Conservation (phyloP, 768 basidiomycete species). For the Guyanaporus albipodus region DNA sequence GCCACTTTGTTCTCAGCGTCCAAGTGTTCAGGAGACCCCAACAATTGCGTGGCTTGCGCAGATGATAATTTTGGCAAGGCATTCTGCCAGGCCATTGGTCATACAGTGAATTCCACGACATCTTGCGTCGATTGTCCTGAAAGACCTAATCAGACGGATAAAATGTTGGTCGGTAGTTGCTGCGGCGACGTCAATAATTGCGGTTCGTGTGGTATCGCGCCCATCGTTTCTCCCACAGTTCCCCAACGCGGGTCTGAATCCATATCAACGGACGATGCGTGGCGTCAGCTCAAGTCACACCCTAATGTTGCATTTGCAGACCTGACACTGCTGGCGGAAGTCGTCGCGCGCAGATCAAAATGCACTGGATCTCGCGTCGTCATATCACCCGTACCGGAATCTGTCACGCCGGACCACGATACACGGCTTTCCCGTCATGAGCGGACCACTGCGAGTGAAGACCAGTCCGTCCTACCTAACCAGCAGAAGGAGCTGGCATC, state of each 20-base stretch:
- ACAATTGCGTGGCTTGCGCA: constrained; percentile 80
- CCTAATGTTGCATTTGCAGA: constrained; percentile 87
- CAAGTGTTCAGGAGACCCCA: constrained; percentile 81
- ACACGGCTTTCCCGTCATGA: constrained; percentile 11
- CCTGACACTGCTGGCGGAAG: constrained; percentile 78
- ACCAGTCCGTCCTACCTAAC: constrained; percentile 44
- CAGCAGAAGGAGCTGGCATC: constrained; percentile 39
- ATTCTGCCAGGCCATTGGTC: constrained; percentile 74
- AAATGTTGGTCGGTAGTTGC: constrained; percentile 33
- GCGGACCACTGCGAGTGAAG: constrained; percentile 16
- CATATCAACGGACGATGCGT: constrained; percentile 78
- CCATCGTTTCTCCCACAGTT: constrained; percentile 24
- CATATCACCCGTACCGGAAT: constrained; percentile 50
- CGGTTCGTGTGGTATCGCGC: constrained; percentile 32
- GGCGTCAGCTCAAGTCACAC: constrained; percentile 81
- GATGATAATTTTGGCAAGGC: constrained; percentile 85
- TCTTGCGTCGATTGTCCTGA: constrained; percentile 58
- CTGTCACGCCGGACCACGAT: constrained; percentile 45
- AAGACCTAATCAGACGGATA: constrained; percentile 24
- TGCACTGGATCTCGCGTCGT: constrained; percentile 69
- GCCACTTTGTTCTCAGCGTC: constrained; percentile 25
- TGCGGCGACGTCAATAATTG: constrained; percentile 35
- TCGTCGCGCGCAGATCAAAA: constrained; percentile 78
- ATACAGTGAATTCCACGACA: constrained; percentile 49
- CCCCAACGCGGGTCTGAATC: constrained; percentile 38